Conservation (phyloP, 2,329 filamentous ascomycete genomes). For the Trichophyton mentagrophytes region DNA sequence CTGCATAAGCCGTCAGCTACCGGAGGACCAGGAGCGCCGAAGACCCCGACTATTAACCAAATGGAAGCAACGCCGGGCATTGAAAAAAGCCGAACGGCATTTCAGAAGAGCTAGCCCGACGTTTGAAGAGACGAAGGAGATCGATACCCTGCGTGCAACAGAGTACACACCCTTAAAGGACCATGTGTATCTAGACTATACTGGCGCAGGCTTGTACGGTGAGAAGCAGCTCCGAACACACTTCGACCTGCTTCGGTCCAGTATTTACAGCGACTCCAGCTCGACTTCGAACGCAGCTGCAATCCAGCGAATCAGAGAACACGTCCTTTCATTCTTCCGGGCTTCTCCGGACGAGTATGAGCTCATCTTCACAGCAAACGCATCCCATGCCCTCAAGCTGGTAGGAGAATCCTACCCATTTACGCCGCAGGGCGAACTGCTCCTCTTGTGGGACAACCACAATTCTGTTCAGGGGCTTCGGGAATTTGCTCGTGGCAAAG, state of each 20-base stretch:
- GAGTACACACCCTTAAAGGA: constrained; percentile 9
- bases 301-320: constrained; percentile 42
- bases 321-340: constrained; percentile 45
- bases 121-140: constrained; percentile 4
- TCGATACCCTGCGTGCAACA: constrained; percentile 8
- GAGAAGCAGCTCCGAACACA: constrained; percentile 10
- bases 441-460: constrained; percentile 47
- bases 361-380: constrained; percentile 50
- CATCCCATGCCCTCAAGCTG: constrained; percentile 51
- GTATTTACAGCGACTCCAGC: constrained; percentile 57
- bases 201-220: constrained; percentile 8
- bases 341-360: constrained; percentile 48
- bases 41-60: background rate
- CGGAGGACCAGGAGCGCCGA: background rate
- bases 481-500: constrained; percentile 16
- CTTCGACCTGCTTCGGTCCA: constrained; percentile 19
- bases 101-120: constrained; percentile 8
- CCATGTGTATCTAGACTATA: constrained; percentile 11
- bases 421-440: constrained; percentile 35
- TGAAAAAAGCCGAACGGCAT: constrained; percentile 7
- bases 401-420: constrained; percentile 29
- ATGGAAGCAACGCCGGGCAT: background rate
- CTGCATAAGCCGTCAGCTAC: background rate
- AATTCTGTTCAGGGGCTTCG: constrained; percentile 50
- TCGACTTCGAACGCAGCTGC: constrained; percentile 50